Evolutionary conservation across 2,329 filamentous ascomycete species (phyloP).

Genomic region (Neopestalotiopsis sp.): DNA sequence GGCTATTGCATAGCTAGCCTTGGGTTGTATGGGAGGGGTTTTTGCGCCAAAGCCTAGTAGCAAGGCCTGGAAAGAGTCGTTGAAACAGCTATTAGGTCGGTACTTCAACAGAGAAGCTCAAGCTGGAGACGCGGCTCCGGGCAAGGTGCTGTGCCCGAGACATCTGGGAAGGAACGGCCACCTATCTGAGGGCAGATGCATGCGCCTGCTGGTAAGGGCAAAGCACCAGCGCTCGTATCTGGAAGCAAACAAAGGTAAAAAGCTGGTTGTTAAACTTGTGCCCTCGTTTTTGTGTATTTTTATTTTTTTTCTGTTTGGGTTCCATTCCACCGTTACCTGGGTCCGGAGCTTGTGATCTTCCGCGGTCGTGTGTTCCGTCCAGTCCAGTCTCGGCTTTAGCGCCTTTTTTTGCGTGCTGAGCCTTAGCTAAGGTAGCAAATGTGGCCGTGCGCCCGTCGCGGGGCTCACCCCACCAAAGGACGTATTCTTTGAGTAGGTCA

Average conservation of each 20-base stretch:
- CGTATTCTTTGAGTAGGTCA: constrained; percentile 5
- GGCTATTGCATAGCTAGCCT: not conserved
- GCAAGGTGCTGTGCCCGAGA: constrained; percentile 11
- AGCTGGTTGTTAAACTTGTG: not conserved
- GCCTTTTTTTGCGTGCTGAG: constrained; percentile 11
- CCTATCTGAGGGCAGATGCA: not conserved
- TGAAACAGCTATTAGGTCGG: constrained; percentile 2
- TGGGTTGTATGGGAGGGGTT: not conserved
- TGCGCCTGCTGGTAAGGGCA: not conserved
- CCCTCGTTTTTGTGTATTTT: not conserved
- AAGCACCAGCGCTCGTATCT: not conserved
- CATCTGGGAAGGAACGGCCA: constrained; percentile 6
- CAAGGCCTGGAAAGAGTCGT: not conserved
- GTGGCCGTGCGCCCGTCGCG: constrained; percentile 16
- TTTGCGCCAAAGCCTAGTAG: not conserved
- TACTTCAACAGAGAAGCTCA: not conserved
- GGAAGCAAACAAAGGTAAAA: not conserved
- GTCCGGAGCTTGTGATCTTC: constrained; percentile 16
- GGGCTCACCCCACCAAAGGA: constrained; percentile 17
- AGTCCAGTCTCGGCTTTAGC: constrained; percentile 4
- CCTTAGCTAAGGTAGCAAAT: constrained; percentile 2
- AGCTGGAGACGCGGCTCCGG: constrained; percentile 16
- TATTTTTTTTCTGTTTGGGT: constrained; percentile 4
- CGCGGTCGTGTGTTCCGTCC: not conserved
- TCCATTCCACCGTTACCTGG: constrained; percentile 7